Evolutionary conservation across 2,329 filamentous ascomycete genomes (phyloP), one percentile per base, ranked within the genome.

Genomic region (Fusarium sp.): DNA sequence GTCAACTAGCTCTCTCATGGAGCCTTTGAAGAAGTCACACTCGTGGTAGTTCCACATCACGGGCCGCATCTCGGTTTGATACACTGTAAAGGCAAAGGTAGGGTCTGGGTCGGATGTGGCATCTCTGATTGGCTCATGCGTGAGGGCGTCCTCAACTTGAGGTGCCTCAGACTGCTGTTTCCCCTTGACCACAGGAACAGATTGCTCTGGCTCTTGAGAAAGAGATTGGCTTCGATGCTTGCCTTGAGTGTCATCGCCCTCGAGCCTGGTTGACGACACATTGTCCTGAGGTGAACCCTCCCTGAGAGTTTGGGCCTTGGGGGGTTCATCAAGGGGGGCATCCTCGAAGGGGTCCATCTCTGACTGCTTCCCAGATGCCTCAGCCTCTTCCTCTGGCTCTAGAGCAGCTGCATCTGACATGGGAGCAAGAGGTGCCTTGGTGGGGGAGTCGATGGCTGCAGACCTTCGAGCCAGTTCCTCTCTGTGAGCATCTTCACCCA

Each of bases 1-100:
- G 2, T 37, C 34, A 3, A 75, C 52, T 4, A 76, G 60, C 5
- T 71, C 57, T 6, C 27, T 30, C 14, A 76, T 65, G 0, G 70
- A 58, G 58, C 66, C 66, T 5, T 37, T 8, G 20, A 58, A 68
- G 58, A 73, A 73, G 14, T 41, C 9, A 10, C 32, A 14, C 6
- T 52, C 35, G 0, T 39, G 41, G n/a, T 71, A 63, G 8, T 37
- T 50, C 50, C 54, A 72, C 7, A 32, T 30, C 4, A 59, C 50
- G 18, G 45, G 50, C 14, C 56, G 48, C 14, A 34, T 35, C 18
- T 39, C 10, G 14, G 35, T 64, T 18, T 63, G 57, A 14, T 68
- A 50, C 18, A 75, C 54, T 5, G 35, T 66, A 11, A 73, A 71
- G 6, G 58, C 54, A 16, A 67, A 67, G 18, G 58, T 68, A 0